A percentile compares a stretch with the other conserved stretches of the same genome.
These are phyloP conservation scores for Cryomyces antarcticus DNA, from an alignment of 495 filamentous ascomycete species.

Conservation along the genomic window DNA sequence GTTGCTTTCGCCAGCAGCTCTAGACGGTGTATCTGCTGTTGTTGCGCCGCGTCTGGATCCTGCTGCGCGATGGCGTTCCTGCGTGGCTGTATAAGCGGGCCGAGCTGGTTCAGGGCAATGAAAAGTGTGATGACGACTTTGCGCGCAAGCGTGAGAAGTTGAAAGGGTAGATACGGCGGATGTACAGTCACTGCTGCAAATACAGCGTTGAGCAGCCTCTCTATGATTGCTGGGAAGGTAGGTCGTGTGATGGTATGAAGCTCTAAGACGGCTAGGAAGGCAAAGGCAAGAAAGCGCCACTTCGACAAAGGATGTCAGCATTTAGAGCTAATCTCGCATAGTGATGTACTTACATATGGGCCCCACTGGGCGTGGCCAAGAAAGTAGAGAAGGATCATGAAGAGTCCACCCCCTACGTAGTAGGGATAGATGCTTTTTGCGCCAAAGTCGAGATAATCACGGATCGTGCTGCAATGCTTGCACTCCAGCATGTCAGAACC, in stretches of 20 bases:
- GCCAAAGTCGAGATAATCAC: conserved; percentile 53
- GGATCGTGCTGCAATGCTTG: conserved; percentile 45
- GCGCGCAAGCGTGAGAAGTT: conserved; percentile 57
- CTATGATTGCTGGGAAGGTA: conserved; percentile 31
- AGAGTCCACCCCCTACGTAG: conserved; percentile 40
- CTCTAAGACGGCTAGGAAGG: conserved; percentile 51
- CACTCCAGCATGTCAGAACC: conserved; percentile 52
- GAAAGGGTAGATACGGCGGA: conserved; percentile 66
- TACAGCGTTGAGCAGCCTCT: conserved; percentile 41
- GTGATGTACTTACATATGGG: conserved; percentile 28
- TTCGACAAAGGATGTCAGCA: conserved; percentile 9
- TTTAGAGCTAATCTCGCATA: not conserved
- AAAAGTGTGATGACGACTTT: conserved; percentile 62
- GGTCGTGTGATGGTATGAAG: conserved; percentile 50
- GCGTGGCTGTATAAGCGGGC: conserved; percentile 32
- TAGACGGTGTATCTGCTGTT: conserved; percentile 34
- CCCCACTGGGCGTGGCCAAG: conserved; percentile 72
- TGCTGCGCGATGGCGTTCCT: conserved; percentile 6
- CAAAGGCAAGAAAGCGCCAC: conserved; percentile 76
- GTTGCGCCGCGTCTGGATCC: conserved; percentile 11
- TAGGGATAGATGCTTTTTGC: conserved; percentile 35
- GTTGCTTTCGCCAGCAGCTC: conserved; percentile 29
- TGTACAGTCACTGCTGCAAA: conserved; percentile 26
- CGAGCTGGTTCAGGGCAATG: conserved; percentile 77
- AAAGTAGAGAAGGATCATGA: conserved; percentile 47